Conservation (phyloP, 306 rosid genomes). For the Vigna angularis region DNA sequence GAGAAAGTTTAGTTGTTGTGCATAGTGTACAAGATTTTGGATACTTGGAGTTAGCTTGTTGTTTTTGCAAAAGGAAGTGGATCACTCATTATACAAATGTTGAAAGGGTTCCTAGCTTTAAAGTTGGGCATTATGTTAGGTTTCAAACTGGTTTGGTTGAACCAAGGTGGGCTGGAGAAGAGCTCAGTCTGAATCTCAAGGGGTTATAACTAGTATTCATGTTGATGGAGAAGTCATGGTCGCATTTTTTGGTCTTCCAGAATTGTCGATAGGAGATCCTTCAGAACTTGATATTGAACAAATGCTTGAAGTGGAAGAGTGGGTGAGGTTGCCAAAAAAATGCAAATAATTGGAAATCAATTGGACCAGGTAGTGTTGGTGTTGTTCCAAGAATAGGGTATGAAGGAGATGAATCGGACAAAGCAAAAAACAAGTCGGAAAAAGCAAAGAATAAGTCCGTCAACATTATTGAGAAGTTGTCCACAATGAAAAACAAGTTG, state of each 20-base stretch:
- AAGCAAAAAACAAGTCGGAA: conserved; percentile 34
- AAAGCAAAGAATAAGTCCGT: too few relatives aligned
- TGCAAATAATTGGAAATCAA: conserved; percentile 77
- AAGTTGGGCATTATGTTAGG: conserved; percentile 89
- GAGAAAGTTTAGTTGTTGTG: conserved; percentile 90
- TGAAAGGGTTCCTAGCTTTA: conserved; percentile 81
- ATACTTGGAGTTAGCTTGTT: conserved; percentile 92
- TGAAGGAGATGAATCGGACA: conserved; percentile 77
- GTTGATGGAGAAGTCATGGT: conserved; percentile 95
- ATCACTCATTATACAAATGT: conserved; percentile 88
- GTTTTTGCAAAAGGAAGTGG: conserved; percentile 94
- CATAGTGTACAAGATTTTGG: conserved; percentile 94
- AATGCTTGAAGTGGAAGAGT: conserved; percentile 87
- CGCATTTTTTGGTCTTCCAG: conserved; percentile 76
- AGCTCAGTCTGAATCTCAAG: conserved; percentile 76
- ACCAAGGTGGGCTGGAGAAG: conserved; percentile 99
- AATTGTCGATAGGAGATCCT: conserved; percentile 96
- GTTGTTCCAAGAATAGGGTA: conserved; percentile 89
- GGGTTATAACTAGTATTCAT: conserved; percentile 84
- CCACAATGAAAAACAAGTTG: too few relatives aligned
- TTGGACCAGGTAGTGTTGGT: conserved; percentile 83
- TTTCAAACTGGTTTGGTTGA: conserved; percentile 81
- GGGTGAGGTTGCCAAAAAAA: conserved; percentile 82
- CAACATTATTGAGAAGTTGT: too few relatives aligned
- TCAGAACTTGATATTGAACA: conserved; percentile 83